Base-by-base conservation (phyloP, 305 asterid genomes). In the Solanum hybrid region DNA sequence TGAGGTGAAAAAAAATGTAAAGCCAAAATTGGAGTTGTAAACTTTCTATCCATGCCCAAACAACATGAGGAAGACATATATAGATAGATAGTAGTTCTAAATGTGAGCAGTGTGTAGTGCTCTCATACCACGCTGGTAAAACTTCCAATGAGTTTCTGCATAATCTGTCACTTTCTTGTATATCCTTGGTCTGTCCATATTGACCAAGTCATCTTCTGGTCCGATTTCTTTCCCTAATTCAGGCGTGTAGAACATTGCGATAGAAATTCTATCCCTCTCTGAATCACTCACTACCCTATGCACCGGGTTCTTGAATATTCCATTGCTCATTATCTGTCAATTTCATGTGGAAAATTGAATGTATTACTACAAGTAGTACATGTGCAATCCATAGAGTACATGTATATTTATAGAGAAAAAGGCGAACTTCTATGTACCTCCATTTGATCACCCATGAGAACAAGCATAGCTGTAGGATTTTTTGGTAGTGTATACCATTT, bases 401-500 rank as follows among this genome's bases (percentile, higher is more conserved):
- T 78, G 45, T 17, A 76, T 17, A 7, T 76, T 31, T 76, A 76
- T 76, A 15, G 26, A 31, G 10, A 32, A 29, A 17, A 32, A 57
- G 5, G 61, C 6, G 1, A 45, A 45, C 61, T 45, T n/a, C 14
- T 32, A 33, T 57, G 87, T 89, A 92, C 96, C 94, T 93, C 92
- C 95, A 79, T 94, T 87, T 94, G 96, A 79, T 94, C 95, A 5
- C 87, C 96, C 94, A 92, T 90, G 77, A 94, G 91, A 83, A 94
- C 92, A 24, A 93, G 78, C 82, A 93, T 81, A 81, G 96, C 88
- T 68, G 89, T 78, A 31, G 92, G 92, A 34, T 87, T 89, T 36
- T 91, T 92, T 2, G 94, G 93, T 41, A 93, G 91, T 7, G 88
- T 86, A 78, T 79, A 89, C 95, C 96, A 94, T 89, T 92, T 91